Evolutionary conservation across 768 basidiomycete genomes (phyloP).

Genomic region (Tricholoma hemisulphureum): DNA sequence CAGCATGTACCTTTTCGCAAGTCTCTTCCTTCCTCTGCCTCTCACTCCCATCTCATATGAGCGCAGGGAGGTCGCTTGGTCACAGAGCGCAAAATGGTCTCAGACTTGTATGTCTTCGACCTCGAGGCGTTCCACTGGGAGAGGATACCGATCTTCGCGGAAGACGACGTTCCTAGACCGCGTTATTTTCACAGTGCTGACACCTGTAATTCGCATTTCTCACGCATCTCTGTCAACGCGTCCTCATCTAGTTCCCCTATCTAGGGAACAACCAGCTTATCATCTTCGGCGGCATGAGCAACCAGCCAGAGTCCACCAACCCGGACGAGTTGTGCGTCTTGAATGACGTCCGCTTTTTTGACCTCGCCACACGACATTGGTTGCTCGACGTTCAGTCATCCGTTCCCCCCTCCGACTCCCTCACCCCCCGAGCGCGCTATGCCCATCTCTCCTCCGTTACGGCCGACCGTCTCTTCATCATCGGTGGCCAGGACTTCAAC

Average conservation of each 20-base stretch:
- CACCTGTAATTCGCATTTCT: conserved; percentile 50
- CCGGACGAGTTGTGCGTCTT: conserved; percentile 88
- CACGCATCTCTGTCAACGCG: neutral
- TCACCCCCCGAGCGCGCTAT: conserved; percentile 83
- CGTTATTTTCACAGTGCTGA: conserved; percentile 97
- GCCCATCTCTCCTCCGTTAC: conserved; percentile 92
- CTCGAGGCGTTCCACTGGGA: conserved; percentile 81
- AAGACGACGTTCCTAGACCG: conserved; percentile 72
- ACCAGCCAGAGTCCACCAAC: conserved; percentile 64
- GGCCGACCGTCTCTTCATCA: conserved; percentile 80
- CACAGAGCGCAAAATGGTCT: conserved; percentile 82
- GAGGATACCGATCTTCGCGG: conserved; percentile 54
- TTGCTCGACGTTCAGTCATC: conserved; percentile 46
- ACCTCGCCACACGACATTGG: conserved; percentile 73
- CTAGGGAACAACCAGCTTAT: conserved; percentile 90
- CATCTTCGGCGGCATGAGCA: conserved; percentile 94
- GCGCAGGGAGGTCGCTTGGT: conserved; percentile 82
- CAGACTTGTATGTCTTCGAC: conserved; percentile 89
- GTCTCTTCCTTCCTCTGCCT: conserved; percentile 21
- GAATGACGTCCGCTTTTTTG: conserved; percentile 88
- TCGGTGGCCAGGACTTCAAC: conserved; percentile 92
- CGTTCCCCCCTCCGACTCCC: conserved; percentile 41
- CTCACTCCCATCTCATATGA: neutral
- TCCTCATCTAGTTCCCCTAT: conserved; percentile 8
- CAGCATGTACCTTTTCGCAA: conserved; percentile 87